Evolutionary conservation across 331 rosid genomes (phyloP).

Genomic region (Malus hybrid): DNA sequence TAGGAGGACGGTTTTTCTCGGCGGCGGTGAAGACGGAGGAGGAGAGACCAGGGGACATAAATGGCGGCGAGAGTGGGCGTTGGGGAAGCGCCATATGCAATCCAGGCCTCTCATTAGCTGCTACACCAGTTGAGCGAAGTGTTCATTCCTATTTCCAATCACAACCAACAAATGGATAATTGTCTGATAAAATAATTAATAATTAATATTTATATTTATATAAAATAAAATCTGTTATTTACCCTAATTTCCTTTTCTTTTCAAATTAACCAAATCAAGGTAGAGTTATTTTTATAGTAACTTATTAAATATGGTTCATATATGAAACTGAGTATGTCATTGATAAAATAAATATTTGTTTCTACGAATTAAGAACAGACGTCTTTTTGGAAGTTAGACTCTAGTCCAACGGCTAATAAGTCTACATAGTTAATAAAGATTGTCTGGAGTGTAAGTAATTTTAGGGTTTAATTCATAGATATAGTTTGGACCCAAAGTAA

Average conservation of each 20-base stretch:
- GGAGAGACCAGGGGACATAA: conserved; percentile 16
- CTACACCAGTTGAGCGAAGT: not conserved
- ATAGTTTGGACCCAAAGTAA: no score
- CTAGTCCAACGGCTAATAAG: no score
- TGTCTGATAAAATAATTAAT: not conserved
- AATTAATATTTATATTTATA: no score
- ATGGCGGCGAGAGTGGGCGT: conserved; percentile 1
- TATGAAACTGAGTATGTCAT: no score
- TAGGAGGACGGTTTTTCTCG: not conserved
- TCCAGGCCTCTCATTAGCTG: conserved; percentile 37
- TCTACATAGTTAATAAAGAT: no score
- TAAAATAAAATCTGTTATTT: no score
- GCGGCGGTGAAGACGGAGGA: conserved; percentile 4
- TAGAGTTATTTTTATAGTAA: not conserved
- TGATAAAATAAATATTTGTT: no score
- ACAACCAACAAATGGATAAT: conserved; percentile 6
- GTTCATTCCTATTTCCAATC: not conserved
- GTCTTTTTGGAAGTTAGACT: no score
- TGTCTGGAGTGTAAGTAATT: no score
- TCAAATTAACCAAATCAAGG: not conserved
- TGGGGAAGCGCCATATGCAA: conserved; percentile 25
- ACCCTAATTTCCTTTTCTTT: not conserved
- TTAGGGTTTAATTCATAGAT: no score
- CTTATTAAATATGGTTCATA: no score
- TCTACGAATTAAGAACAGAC: no score